phyloP scores from a whole-genome alignment of 2,329 filamentous ascomycete species.

The Zasmidium citrigriseum region DNA sequence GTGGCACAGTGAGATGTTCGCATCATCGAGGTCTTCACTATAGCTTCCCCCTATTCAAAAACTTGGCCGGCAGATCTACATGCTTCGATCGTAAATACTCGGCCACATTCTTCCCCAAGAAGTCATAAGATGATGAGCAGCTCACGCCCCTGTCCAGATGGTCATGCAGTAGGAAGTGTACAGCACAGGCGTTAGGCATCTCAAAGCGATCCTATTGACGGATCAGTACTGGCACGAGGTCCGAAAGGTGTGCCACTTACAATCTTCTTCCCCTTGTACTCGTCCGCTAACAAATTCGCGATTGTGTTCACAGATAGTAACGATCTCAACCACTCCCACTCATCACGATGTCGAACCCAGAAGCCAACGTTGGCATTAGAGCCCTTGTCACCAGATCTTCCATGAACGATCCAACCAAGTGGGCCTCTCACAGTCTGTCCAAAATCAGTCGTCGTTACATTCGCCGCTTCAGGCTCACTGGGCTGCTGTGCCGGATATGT shows the following conservation, averaged over 20 bases:
- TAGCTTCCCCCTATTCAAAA: constrained; percentile 33
- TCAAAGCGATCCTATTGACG: constrained; percentile 33
- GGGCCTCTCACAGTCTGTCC: constrained; percentile 40
- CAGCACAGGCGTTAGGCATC: constrained; percentile 34
- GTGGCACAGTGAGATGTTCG: not conserved
- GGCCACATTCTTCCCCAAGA: constrained; percentile 37
- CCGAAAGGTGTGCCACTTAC: constrained; percentile 17
- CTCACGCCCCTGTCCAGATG: constrained; percentile 37
- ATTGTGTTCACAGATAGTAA: constrained; percentile 31
- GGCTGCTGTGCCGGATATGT: constrained; percentile 39
- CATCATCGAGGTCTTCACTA: constrained; percentile 6
- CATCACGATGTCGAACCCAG: constrained; percentile 43
- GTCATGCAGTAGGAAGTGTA: constrained; percentile 38
- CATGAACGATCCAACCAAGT: constrained; percentile 40
- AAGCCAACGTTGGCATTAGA: constrained; percentile 38
- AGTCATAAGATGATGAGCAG: constrained; percentile 33
- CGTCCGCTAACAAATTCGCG: constrained; percentile 33
- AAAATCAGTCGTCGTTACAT: constrained; percentile 24
- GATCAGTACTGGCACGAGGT: not conserved
- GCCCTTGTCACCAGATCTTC: constrained; percentile 37
- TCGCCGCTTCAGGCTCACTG: constrained; percentile 25
- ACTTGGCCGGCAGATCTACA: constrained; percentile 34
- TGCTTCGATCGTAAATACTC: constrained; percentile 33
- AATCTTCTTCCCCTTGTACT: constrained; percentile 37
- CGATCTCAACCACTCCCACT: constrained; percentile 36